Evolutionary conservation across 2,329 filamentous ascomycete genomes (phyloP).

Genomic region (Nigrospora sphaerica): DNA sequence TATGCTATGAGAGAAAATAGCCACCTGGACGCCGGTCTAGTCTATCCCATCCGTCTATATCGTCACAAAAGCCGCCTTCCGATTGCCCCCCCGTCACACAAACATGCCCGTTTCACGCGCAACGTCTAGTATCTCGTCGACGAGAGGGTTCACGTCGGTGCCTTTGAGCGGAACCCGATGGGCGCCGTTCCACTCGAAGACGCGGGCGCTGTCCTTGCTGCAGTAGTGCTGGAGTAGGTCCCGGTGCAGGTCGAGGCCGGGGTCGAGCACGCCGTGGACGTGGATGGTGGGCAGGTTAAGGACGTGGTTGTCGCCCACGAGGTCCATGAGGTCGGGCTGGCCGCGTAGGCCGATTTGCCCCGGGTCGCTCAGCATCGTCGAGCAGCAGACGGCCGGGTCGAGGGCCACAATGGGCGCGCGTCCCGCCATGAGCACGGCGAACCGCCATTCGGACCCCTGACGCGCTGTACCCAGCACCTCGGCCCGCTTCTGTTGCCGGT

Average conservation of each 20-base stretch:
- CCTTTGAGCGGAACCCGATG: constrained; percentile 66
- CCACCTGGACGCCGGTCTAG: no score
- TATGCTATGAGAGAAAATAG: no score
- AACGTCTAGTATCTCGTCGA: constrained; percentile 42
- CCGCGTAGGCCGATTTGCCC: constrained; percentile 30
- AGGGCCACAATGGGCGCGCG: constrained; percentile 52
- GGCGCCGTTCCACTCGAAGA: constrained; percentile 68
- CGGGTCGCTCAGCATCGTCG: constrained; percentile 17
- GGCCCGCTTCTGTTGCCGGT: constrained; percentile 51
- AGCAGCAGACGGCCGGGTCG: constrained; percentile 25
- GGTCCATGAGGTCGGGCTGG: constrained; percentile 31
- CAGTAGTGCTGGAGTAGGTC: constrained; percentile 53
- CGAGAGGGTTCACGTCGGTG: constrained; percentile 53
- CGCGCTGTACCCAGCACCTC: constrained; percentile 22
- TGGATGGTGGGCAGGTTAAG: constrained; percentile 56
- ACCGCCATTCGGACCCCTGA: constrained; percentile 36
- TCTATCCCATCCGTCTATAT: no score
- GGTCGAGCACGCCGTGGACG: constrained; percentile 58
- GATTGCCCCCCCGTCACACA: no score
- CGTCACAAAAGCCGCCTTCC: no score
- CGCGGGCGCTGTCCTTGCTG: constrained; percentile 38
- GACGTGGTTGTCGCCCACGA: constrained; percentile 32
- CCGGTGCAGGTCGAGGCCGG: constrained; percentile 51
- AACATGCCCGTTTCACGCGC: constrained; percentile 36
- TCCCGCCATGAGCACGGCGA: constrained; percentile 56